Conservation (phyloP, 2,329 filamentous ascomycete species). For the Cytospora piceicola region DNA sequence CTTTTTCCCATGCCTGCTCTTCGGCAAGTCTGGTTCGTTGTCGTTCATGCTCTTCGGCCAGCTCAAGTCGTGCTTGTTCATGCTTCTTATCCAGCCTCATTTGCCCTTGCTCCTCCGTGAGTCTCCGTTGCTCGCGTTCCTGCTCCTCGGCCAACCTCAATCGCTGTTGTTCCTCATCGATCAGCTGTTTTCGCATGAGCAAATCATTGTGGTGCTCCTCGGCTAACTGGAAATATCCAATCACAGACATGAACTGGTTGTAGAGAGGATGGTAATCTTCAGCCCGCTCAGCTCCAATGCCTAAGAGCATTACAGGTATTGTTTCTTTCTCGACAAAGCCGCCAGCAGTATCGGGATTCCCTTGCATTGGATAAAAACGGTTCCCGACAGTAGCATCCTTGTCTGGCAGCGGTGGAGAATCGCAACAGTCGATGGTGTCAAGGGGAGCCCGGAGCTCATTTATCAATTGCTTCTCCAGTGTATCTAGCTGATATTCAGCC, state of each 20-base stretch:
- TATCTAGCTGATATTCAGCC: slow-evolving; percentile 25
- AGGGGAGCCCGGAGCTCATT: slow-evolving; percentile 27
- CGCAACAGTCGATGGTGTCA: slow-evolving; percentile 1
- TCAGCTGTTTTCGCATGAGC: slow-evolving; percentile 43
- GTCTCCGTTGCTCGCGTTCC: background rate
- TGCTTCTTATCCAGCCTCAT: background rate
- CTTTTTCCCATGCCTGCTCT: background rate
- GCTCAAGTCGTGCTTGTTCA: background rate
- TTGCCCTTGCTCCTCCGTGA: background rate
- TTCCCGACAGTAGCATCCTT: background rate
- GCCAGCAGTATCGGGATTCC: slow-evolving; percentile 5
- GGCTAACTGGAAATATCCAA: slow-evolving; percentile 51
- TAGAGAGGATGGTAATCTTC: slow-evolving; percentile 53
- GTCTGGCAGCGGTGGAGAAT: background rate
- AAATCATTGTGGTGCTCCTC: slow-evolving; percentile 54
- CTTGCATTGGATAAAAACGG: background rate
- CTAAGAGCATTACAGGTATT: slow-evolving; percentile 33
- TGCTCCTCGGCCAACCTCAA: slow-evolving; percentile 19
- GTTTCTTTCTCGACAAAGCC: slow-evolving; percentile 20
- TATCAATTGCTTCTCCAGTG: slow-evolving; percentile 45
- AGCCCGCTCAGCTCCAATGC: slow-evolving; percentile 36
- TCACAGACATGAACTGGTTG: slow-evolving; percentile 46
- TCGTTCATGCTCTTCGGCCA: background rate
- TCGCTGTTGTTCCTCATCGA: slow-evolving; percentile 43
- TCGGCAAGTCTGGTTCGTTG: background rate